Evolutionary conservation across 352 stramenopile genomes (phyloP), one percentile per base, ranked within the genome.

Genomic region (Aphanomyces euteiches): DNA sequence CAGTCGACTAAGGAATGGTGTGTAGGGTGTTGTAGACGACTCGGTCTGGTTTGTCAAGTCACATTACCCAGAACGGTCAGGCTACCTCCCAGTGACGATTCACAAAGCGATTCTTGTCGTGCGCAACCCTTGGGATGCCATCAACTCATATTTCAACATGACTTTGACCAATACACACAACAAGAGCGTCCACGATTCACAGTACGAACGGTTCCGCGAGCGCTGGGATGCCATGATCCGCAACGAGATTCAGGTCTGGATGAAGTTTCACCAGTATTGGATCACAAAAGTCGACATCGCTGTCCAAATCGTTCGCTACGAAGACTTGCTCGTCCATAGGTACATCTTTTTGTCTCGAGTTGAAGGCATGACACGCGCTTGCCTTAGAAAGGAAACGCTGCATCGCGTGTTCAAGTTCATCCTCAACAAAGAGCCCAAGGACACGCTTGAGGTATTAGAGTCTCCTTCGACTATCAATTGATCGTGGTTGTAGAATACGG

Each of bases 111-210:
- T 95, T 66, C 76, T 95, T 13, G 86, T 95, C 7, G 86, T 95
- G 67, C 87, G 97, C 50, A 99, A 99, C 77, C 97, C 96, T 1
- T 99, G 96, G 84, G 97, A 99, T 87, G 92, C 96, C 34, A 99
- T 99, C 77, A 95, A 99, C 71, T 99, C 95, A 56, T 99, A 99
- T 80, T 99, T 98, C 75, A 99, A 99, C 79, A 96, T 99, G 83
- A 96, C 88, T 56, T 79, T 98, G 60, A 98, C 92, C 17, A 97
- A 98, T 74, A 93, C 90, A 57, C 92, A 98, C 81, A 94, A 95
- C 74, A 90, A 94, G 78, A 97, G 89, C 45, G 58, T 97, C 43
- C 77, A 91, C 68, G 88, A 96, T 60, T 83, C 77, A 41, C 80
- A 95, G 67, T 98, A 97, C 72, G 72, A 79, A 57, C 87, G 89